Base-by-base conservation (phyloP, 352 stramenopile genomes). In the Phytophthora cactorum region DNA sequence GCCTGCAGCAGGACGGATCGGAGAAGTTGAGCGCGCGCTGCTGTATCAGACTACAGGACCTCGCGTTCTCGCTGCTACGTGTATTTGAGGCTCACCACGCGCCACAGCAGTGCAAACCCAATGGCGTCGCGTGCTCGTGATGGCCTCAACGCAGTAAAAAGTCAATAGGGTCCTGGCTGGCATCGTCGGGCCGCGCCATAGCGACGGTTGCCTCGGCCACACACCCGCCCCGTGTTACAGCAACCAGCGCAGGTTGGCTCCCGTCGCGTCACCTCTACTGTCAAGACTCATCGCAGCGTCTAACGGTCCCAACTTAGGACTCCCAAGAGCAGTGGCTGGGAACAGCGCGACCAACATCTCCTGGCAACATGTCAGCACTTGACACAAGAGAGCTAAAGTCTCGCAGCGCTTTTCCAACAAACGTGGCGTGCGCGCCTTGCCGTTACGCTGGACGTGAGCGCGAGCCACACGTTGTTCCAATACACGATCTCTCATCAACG, bases 281-380 rank as follows among this genome's bases (percentile, higher is more conserved):
- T 60, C 50, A 56, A 60, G 61, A 70, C 61, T 74, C 54, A 70
- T 67, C 45, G 54, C 29, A 58, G 41, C 36, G 59, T 74, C 70
- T 74, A 63, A 70, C 55, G 66, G 50, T 46, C 41, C 53, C 17
- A 44, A 53, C 12, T 6, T 43, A 43, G 5, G 36, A 43, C 1
- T 43, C 12, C 12, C 8, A 17, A 39, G 59, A 60, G 52, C 52
- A 73, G 49, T 63, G 59, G 55, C 66, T 44, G 59, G 65, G 64
- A 54, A n/a, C 43, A 34, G 3, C 43, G 52, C 52, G 41, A 9
- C 52, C 15, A 51, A 28, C 34, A 58, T 9, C 15, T 39, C 28
- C 27, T 54, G 47, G 29, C 39, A 43, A 43, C 41, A 52, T 52
- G 46, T 36, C 46, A 52, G 46, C 46, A 31, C 46, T 52, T 52